Evolutionary conservation across 1,284 basidiomycete species (phyloP), one percentile per base, ranked within the genome.

Genomic region (Cerrena zonata): DNA sequence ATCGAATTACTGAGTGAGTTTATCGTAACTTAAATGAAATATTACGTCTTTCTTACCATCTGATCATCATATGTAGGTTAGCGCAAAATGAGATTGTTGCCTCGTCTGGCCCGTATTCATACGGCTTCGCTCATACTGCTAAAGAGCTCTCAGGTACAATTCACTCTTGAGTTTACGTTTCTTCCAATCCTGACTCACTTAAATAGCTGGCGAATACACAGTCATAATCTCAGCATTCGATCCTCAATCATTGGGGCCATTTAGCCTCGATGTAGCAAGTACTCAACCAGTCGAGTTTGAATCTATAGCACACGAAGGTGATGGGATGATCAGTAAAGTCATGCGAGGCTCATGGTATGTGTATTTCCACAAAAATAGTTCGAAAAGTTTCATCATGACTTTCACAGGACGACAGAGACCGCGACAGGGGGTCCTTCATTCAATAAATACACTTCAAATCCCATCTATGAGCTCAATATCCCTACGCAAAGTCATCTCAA

Each of bases 301-400:
- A 55, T 71, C 84, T 1, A 94, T 98, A 56, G 86, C 88, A 0
- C 82, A 84, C 50, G 94, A 97, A 68, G 93, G 92, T 0, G 91
- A 92, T 0, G 94, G 94, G 1, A 91, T 96, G 92, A 95, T 86
- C 63, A 72, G 70, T 26, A 85, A 89, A 54, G 65, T 74, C 0
- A 57, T 89, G 2, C 75, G 70, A 19, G 89, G 86, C 1, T 66
- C 72, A 45, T 95, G 92, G 92, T 89, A 58, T 52, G 79, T 68
- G 19, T 3, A 7, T 21, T 4, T 12, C 26, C 13, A 25, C 25
- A 40, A 30, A 10, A 4, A 21, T 18, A 11, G 5, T 47, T 27
- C 26, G 24, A 30, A 42, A 22, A 26, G 47, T 36, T 43, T 10
- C 21, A 21, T 34, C 22, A n/a, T 3, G 4, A 40, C 10, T 5